Percentiles rank a stretch among this genome's conserved stretches.
phyloP scores from a whole-genome alignment of 768 basidiomycete species.

The Kwoniella sp. region DNA sequence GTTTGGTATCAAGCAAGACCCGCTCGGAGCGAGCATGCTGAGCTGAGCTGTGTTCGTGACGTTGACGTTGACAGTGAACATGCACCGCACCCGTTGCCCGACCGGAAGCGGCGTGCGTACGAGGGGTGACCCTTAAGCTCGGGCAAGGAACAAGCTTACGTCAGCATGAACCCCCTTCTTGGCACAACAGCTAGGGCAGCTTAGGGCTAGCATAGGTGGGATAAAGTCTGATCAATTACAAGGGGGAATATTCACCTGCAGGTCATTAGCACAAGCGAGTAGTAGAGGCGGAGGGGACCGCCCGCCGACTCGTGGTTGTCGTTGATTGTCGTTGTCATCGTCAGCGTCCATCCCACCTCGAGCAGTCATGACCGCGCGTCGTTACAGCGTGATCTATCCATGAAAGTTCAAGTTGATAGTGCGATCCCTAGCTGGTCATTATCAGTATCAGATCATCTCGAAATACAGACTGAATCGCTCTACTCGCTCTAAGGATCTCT shows the following conservation, averaged over 20 bases:
- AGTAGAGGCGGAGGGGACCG: background rate
- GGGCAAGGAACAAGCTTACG: background rate
- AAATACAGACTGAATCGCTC: no score
- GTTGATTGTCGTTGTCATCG: slow-evolving; percentile 2
- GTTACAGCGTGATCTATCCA: background rate
- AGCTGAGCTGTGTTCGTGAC: slow-evolving; percentile 5
- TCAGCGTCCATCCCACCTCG: slow-evolving; percentile 1
- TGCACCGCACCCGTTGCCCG: background rate
- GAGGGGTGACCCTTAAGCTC: background rate
- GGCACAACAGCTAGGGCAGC: background rate
- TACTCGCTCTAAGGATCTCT: no score
- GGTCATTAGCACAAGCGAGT: no score
- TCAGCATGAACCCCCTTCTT: background rate
- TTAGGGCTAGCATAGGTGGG: background rate
- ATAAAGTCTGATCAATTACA: background rate
- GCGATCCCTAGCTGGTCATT: no score
- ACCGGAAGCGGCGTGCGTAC: slow-evolving; percentile 1
- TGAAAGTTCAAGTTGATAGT: background rate
- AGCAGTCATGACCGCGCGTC: slow-evolving; percentile 11
- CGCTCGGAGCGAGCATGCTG: no score
- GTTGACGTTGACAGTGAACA: slow-evolving; percentile 3
- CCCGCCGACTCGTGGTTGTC: background rate
- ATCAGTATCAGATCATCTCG: no score
- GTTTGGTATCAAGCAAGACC: no score
- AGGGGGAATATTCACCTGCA: slow-evolving; percentile 1